Evolutionary conservation across 805 yeast genomes (phyloP), one percentile per base, ranked within the genome.

Genomic region (Schizosaccharomyces osmophilus): DNA sequence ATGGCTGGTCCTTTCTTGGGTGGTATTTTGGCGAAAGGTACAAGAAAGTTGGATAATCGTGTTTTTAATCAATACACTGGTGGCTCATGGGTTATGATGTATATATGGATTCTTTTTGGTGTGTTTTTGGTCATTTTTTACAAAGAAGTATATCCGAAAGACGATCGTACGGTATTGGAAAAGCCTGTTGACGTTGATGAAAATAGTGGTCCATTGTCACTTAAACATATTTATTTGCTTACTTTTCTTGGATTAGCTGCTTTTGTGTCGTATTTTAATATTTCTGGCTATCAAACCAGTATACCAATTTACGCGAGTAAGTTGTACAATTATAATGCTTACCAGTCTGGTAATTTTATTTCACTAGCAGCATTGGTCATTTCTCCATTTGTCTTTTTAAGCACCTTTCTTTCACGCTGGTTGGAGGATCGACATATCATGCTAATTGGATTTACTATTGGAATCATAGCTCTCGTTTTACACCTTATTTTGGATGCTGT

Each of bases 1-100:
- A 57, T 57, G 43, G 26, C 39, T 4, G 60, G 60, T 36, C 45
- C 60, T 13, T 57, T 22, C n/a, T 24, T 57, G 26, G 60, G 60
- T 57, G 60, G 60, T 36, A 22, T 57, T 19, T 32, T 57, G 13
- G 43, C 43, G 17, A 57, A 57, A 41, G 43, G n/a, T 57, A 22
- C 48, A 22, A 22, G 11, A 15, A 22, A 51, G 13, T 13, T 26
- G 22, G 26, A 15, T 22, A 36, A 32, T 19, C 48, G 29, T 4
- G 26, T 57, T 36, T 57, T 17, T 17, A 57, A 22, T 17, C 48
- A 41, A 36, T 57, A 57, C 29, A 57, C 60, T 22, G 60, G 43
- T 22, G 48, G 48, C 26, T 19, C 60, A 11, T 57, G 60, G 60
- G 8, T 57, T 4, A 36, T 57, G 48, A 15, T 41, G 19, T 36